Base-by-base conservation (phyloP, 495 filamentous ascomycete genomes). In the Aspergillus mulundensis region DNA sequence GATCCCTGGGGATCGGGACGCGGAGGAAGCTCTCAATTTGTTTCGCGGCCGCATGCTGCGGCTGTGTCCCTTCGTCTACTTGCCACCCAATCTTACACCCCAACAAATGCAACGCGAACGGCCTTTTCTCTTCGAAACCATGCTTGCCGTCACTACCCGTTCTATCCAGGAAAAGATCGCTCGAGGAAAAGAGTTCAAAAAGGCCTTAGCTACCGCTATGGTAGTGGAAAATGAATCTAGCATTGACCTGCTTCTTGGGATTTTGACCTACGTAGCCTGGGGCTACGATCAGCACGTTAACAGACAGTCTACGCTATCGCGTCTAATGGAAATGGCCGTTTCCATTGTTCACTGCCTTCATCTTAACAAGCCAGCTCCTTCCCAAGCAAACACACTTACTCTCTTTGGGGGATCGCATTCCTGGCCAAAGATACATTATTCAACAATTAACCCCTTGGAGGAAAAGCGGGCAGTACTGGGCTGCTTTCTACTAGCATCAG, bases 341-440 rank as follows among this genome's bases (percentile, higher is more conserved):
- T 72, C 78, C 0, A 30, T 85, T 28, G 68, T 80, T 0, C 73
- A 68, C 16, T 80, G 81, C 53, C 69, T 81, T 16, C 68, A 74
- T 20, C 67, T 84, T 12, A 78, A 82, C 63, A 78, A 75, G 48
- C 60, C 67, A 19, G 58, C 67, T 2, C 34, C 50, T 7, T 61
- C 72, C 23, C 68, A 62, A 10, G 47, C 42, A 18, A 24, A 63
- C 41, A 60, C 61, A 64, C 34, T 68, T 8, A 47, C 44, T 2
- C 23, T 41, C 41, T 19, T 18, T 15, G 50, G 15, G 19, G 54
- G 12, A 30, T 30, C 25, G 14, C 15, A 24, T 21, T n/a, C n/a
- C n/a, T n/a, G 12, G 30, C 24, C 66, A 66, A 34, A 10, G 11
- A 36, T 14, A 7, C 28, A n/a, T n/a, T n/a, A n/a, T n/a, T n/a